Percentiles rank a stretch among this genome's conserved stretches.
phyloP scores from a whole-genome alignment of 2,329 filamentous ascomycete species.

The Neurospora sp. region DNA sequence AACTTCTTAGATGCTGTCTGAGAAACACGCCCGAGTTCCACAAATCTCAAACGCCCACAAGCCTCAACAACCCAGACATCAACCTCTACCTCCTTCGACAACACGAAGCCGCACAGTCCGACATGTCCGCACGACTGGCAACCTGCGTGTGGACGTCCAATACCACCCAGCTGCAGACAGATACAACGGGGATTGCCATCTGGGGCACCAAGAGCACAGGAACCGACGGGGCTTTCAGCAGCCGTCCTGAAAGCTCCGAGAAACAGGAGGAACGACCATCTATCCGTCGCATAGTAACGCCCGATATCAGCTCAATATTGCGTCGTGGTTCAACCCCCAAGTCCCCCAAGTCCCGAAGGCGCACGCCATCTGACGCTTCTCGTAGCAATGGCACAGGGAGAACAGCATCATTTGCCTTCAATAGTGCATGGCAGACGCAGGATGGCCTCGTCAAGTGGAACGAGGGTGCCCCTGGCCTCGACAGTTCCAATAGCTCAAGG shows the following conservation, averaged over 20 bases:
- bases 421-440: neutral
- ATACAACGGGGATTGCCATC: neutral
- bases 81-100: neutral
- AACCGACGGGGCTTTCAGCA: neutral
- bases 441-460: neutral
- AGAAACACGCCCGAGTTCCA: neutral
- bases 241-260: neutral
- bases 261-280: neutral
- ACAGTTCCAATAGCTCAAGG: neutral
- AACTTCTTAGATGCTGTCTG: slow-evolving; percentile 6
- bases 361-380: neutral
- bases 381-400: neutral
- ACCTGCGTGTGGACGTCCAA: neutral
- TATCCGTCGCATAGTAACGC: neutral
- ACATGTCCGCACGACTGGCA: slow-evolving; percentile 1
- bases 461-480: neutral
- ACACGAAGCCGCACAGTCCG: neutral
- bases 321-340: neutral
- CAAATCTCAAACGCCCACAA: neutral
- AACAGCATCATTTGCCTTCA: neutral
- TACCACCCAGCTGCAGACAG: neutral
- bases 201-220: neutral
- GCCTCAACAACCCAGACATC: neutral
- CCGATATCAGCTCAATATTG: neutral
- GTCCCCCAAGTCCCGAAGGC: neutral